Conservation (phyloP, 2,329 filamentous ascomycete species). For the Cryphonectria naterciae region DNA sequence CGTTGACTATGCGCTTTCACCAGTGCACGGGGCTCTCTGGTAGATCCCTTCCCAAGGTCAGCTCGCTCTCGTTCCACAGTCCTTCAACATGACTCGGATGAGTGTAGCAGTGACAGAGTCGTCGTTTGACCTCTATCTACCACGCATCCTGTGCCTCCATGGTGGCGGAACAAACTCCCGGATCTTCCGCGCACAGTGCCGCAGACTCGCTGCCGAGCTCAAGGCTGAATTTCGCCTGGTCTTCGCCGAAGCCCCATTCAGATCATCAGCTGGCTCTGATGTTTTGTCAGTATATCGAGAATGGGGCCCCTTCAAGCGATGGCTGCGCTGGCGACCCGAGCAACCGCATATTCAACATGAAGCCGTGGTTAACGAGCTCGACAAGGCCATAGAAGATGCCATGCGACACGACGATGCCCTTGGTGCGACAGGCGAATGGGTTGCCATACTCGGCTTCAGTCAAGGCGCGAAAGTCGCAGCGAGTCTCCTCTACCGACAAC, state of each 20-base stretch:
- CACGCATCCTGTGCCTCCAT: conserved; percentile 77
- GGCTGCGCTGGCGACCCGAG: conserved; percentile 65
- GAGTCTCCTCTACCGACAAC: conserved; percentile 64
- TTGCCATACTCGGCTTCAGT: conserved; percentile 59
- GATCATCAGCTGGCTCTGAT: conserved; percentile 62
- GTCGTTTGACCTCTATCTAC: conserved; percentile 41
- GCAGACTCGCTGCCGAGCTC: conserved; percentile 53
- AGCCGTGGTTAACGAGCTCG: not conserved
- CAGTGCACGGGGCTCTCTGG: not conserved
- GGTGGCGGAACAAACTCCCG: conserved; percentile 73
- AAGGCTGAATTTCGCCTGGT: conserved; percentile 66
- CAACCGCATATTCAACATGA: conserved; percentile 42
- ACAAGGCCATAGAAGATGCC: conserved; percentile 1
- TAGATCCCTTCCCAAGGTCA: not conserved
- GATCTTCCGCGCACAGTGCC: conserved; percentile 70
- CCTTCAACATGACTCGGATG: conserved; percentile 14
- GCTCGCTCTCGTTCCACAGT: conserved; percentile 5
- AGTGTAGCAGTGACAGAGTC: conserved; percentile 5
- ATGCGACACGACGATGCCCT: not conserved
- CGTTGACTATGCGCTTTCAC: not conserved
- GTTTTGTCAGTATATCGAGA: conserved; percentile 67
- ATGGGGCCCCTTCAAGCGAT: conserved; percentile 63
- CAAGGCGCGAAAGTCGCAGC: conserved; percentile 67
- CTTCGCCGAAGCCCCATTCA: conserved; percentile 72
- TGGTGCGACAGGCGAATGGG: not conserved